A percentile compares a stretch with the other conserved stretches of the same genome.
Conservation (phyloP, 2,329 filamentous ascomycete species). For the Hypomyces perniciosus region DNA sequence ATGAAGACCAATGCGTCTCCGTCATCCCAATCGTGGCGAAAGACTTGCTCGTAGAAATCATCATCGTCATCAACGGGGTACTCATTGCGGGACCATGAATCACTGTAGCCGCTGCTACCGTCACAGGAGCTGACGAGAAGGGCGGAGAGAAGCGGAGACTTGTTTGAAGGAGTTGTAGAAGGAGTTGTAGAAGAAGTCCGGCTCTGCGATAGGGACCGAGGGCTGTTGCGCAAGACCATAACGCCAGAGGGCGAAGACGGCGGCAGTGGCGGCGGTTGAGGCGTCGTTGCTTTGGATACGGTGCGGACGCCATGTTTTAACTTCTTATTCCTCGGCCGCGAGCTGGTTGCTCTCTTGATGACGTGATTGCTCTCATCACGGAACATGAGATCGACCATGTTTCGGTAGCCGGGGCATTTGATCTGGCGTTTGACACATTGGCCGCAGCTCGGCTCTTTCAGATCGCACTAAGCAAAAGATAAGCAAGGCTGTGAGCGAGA, state of each 20-base stretch:
- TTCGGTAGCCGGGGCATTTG: slow-evolving; percentile 49
- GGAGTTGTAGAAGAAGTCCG: background rate
- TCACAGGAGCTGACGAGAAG: background rate
- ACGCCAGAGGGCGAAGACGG: background rate
- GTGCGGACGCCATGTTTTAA: slow-evolving; percentile 12
- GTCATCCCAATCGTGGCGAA: slow-evolving; percentile 3
- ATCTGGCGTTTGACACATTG: slow-evolving; percentile 49
- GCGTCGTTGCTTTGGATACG: slow-evolving; percentile 4
- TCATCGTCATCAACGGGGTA: slow-evolving; percentile 7
- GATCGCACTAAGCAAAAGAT: slow-evolving; percentile 41
- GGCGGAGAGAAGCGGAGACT: slow-evolving; percentile 1
- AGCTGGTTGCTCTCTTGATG: slow-evolving; percentile 43
- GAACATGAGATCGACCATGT: slow-evolving; percentile 52
- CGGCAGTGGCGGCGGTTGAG: slow-evolving; percentile 2
- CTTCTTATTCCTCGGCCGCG: slow-evolving; percentile 22
- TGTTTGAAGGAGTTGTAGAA: background rate
- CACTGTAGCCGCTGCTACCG: background rate
- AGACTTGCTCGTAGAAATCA: background rate
- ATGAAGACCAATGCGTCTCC: slow-evolving; percentile 9
- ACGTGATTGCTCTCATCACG: slow-evolving; percentile 52
- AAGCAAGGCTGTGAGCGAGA: slow-evolving; percentile 2
- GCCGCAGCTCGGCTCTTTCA: slow-evolving; percentile 44
- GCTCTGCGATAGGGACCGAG: background rate
- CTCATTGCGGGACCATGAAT: slow-evolving; percentile 1
- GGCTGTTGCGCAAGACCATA: slow-evolving; percentile 2